phyloP scores from a whole-genome alignment of 2,329 filamentous ascomycete species.

The Aspergillus sojae region DNA sequence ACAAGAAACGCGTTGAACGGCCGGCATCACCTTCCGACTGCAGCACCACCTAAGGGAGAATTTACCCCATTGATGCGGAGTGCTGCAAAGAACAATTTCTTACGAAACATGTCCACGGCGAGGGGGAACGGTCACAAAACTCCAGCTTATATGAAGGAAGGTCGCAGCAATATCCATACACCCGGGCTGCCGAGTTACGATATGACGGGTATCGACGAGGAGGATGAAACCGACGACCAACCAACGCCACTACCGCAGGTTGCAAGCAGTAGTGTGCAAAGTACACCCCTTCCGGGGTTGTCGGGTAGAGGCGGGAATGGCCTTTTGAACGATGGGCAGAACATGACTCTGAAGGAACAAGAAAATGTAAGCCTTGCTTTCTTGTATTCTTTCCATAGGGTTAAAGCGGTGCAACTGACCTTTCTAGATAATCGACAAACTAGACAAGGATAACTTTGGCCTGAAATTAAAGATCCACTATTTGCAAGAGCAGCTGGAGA shows the following conservation, averaged over 20 bases:
- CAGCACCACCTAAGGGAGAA: conserved; percentile 64
- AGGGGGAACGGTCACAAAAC: conserved; percentile 65
- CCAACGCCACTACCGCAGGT: conserved; percentile 75
- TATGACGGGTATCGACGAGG: conserved; percentile 67
- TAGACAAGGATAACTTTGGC: conserved; percentile 98
- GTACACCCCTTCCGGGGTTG: conserved; percentile 76
- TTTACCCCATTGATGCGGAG: conserved; percentile 93
- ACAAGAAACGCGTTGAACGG: conserved; percentile 61
- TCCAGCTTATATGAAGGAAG: conserved; percentile 65
- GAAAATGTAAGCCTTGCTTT: conserved; percentile 67
- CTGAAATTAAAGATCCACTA: conserved; percentile 97
- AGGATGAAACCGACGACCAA: conserved; percentile 66
- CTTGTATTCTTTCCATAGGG: not conserved
- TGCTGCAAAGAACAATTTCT: conserved; percentile 67
- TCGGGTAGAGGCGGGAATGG: conserved; percentile 66
- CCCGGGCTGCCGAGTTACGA: conserved; percentile 75
- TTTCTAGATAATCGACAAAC: conserved; percentile 74
- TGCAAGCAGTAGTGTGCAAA: conserved; percentile 76
- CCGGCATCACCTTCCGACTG: conserved; percentile 69
- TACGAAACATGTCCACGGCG: conserved; percentile 60
- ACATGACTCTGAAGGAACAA: conserved; percentile 90
- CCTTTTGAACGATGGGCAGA: conserved; percentile 74
- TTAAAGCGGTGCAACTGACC: conserved; percentile 15
- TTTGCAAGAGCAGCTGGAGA: conserved; percentile 84
- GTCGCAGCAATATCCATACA: conserved; percentile 69